phyloP scores from a whole-genome alignment of 331 rosid genomes.

The Cydonia oblonga region DNA sequence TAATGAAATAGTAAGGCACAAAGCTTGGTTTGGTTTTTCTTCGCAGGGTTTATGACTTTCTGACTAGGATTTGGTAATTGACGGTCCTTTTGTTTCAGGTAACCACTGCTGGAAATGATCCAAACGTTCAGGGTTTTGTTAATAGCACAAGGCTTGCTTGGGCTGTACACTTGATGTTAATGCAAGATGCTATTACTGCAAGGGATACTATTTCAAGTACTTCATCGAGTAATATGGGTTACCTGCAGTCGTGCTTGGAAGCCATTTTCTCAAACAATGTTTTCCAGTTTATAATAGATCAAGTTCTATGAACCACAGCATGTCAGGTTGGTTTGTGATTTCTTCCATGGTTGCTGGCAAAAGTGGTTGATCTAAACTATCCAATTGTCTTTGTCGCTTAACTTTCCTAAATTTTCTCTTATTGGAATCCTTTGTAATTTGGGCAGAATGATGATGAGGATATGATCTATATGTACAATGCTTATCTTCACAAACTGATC shows the following conservation, averaged over 20 bases:
- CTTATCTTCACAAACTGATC: slow-evolving; percentile 84
- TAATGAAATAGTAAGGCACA: slow-evolving; percentile 67
- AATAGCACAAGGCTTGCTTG: slow-evolving; percentile 82
- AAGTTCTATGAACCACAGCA: slow-evolving; percentile 75
- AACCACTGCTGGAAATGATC: slow-evolving; percentile 67
- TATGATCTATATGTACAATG: slow-evolving; percentile 86
- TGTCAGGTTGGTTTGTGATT: slow-evolving; percentile 50
- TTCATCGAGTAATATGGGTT: slow-evolving; percentile 52
- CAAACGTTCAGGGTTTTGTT: slow-evolving; percentile 53
- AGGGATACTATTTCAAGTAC: slow-evolving; percentile 51
- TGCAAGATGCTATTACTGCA: slow-evolving; percentile 46
- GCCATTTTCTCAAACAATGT: slow-evolving; percentile 65
- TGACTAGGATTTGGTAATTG: slow-evolving; percentile 14
- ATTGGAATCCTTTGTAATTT: slow-evolving; percentile 10
- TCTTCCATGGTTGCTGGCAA: background rate
- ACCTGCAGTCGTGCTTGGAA: slow-evolving; percentile 65
- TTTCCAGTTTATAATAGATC: slow-evolving; percentile 69
- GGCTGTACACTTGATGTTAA: slow-evolving; percentile 83
- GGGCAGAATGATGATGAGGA: slow-evolving; percentile 92
- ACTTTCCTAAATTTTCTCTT: slow-evolving; percentile 4
- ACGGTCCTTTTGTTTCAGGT: slow-evolving; percentile 42
- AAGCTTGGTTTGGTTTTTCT: slow-evolving; percentile 1
- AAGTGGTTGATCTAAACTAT: background rate
- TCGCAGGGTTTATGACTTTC: slow-evolving; percentile 7
- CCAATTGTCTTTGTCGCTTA: background rate